These are phyloP conservation scores for Apophysomyces elegans DNA, from an alignment of 371 early-diverging fungal species.

Conservation along the genomic window DNA sequence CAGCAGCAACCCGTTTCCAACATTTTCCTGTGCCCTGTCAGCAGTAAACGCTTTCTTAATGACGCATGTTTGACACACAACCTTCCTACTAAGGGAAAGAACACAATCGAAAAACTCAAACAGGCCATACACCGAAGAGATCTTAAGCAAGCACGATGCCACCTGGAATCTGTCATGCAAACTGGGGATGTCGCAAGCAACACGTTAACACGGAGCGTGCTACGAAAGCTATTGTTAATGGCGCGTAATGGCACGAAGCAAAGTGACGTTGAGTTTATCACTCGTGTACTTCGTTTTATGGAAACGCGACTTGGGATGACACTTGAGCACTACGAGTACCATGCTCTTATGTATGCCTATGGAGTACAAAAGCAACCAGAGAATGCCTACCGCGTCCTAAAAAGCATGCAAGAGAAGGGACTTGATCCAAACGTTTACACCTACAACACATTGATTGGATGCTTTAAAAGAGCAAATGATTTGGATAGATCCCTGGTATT, in stretches of 20 bases:
- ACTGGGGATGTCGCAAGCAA: conserved; percentile 5
- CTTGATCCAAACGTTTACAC: conserved; percentile 36
- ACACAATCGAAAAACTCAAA: conserved; percentile 1
- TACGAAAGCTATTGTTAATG: conserved; percentile 27
- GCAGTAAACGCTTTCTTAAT: neutral
- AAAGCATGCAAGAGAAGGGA: conserved; percentile 36
- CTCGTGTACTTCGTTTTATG: conserved; percentile 31
- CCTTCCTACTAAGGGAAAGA: neutral
- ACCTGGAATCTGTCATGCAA: conserved; percentile 5
- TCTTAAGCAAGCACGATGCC: conserved; percentile 20
- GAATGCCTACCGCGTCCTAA: conserved; percentile 25
- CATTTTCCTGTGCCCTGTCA: neutral
- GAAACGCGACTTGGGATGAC: conserved; percentile 14
- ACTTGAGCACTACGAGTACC: conserved; percentile 41
- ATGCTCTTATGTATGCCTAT: conserved; percentile 42
- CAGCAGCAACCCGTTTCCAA: neutral
- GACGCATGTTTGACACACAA: neutral
- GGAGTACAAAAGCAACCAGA: conserved; percentile 36
- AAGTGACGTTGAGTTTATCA: conserved; percentile 31
- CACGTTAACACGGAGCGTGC: conserved; percentile 16
- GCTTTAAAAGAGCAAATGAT: conserved; percentile 50
- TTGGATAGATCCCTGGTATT: conserved; percentile 31
- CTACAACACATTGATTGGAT: conserved; percentile 57
- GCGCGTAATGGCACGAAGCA: conserved; percentile 24
- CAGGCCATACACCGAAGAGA: conserved; percentile 20